phyloP scores from a whole-genome alignment of 768 basidiomycete genomes.

The Sporobolomyces phaffii region DNA sequence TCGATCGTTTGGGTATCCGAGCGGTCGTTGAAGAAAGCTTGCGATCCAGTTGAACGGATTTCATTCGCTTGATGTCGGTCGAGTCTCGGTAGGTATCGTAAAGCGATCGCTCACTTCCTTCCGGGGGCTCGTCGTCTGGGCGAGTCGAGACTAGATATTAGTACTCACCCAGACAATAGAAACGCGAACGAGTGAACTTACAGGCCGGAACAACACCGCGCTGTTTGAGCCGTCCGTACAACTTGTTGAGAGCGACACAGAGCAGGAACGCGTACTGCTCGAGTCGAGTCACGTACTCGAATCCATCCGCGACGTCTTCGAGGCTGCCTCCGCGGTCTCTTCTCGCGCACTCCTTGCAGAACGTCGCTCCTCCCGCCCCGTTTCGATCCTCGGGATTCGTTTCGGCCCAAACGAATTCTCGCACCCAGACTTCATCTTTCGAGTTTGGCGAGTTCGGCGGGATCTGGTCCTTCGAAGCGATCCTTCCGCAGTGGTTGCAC shows the following conservation, averaged over 20 bases:
- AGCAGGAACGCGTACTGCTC: slow-evolving; percentile 97
- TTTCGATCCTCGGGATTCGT: background rate
- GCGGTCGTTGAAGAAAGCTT: slow-evolving; percentile 85
- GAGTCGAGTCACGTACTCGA: slow-evolving; percentile 83
- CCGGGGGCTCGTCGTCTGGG: slow-evolving; percentile 44
- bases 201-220: slow-evolving; percentile 82
- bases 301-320: slow-evolving; percentile 52
- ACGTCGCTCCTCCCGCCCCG: slow-evolving; percentile 36
- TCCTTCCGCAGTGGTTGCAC: slow-evolving; percentile 71
- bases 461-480: slow-evolving; percentile 48
- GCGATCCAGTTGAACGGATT: slow-evolving; percentile 86
- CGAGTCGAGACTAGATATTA: too few species aligned
- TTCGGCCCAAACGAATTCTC: slow-evolving; percentile 28
- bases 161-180: background rate
- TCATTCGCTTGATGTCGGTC: slow-evolving; percentile 86
- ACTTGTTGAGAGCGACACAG: slow-evolving; percentile 84
- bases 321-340: slow-evolving; percentile 42
- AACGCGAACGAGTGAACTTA: slow-evolving; percentile 47
- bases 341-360: slow-evolving; percentile 60
- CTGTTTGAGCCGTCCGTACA: slow-evolving; percentile 80
- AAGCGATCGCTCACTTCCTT: slow-evolving; percentile 41
- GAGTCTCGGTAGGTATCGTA: slow-evolving; percentile 79
- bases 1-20: slow-evolving; percentile 83
- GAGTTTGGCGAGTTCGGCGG: background rate
- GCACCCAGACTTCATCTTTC: slow-evolving; percentile 45